Evolutionary conservation across 331 rosid species (phyloP).

Genomic region (Pyrus hybrid): DNA sequence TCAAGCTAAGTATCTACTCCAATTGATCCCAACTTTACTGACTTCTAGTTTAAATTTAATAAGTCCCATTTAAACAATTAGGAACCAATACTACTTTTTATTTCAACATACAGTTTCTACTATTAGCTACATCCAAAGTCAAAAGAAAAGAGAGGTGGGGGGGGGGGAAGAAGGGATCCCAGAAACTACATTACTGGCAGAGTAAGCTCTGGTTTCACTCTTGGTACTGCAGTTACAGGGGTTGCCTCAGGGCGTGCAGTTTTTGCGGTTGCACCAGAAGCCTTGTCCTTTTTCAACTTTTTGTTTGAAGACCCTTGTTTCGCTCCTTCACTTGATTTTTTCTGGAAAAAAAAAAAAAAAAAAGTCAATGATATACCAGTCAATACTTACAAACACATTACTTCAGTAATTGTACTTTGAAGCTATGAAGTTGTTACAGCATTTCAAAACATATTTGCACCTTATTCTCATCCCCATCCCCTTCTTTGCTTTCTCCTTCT

Average conservation of each 20-base stretch:
- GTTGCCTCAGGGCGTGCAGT: constrained; percentile 59
- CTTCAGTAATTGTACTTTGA: not conserved
- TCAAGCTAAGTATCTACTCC: not conserved
- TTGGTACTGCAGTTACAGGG: constrained; percentile 54
- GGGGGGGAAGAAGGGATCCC: not conserved
- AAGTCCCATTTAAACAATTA: not conserved
- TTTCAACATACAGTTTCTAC: not conserved
- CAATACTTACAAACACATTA: not conserved
- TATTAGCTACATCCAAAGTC: not conserved
- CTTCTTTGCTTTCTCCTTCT: constrained; percentile 86
- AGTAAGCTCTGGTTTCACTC: constrained; percentile 87
- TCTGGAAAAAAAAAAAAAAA: constrained; percentile 35
- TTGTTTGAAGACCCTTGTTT: constrained; percentile 77
- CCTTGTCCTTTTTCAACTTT: constrained; percentile 85
- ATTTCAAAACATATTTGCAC: constrained; percentile 27
- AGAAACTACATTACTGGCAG: constrained; percentile 71
- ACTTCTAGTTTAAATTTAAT: not conserved
- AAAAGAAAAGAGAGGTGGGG: not conserved
- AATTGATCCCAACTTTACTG: not conserved
- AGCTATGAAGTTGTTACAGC: not conserved
- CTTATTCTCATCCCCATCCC: constrained; percentile 78
- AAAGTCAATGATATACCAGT: constrained; percentile 1
- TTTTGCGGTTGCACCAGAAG: constrained; percentile 68
- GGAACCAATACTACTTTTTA: not conserved
- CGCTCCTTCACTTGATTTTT: constrained; percentile 73